Conservation (phyloP, 116 monocot species). For the Papilionanthe hybrid region DNA sequence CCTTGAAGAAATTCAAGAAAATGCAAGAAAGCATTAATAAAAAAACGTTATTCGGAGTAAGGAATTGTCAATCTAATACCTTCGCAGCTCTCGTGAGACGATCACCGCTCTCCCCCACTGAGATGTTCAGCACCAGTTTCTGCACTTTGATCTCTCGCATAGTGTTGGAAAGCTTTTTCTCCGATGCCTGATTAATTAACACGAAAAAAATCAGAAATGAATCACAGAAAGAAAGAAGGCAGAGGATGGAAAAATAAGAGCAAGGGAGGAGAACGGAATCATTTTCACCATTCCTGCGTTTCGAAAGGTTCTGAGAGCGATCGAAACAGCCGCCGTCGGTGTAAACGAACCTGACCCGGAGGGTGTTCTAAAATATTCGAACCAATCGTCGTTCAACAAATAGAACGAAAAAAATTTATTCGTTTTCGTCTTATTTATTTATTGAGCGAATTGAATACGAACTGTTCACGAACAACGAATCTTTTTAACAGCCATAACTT, state of each 20-base stretch:
- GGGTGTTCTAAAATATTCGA: too few relatives aligned
- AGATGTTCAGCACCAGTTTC: conserved; percentile 47
- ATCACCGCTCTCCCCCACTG: conserved; percentile 49
- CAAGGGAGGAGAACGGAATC: background rate
- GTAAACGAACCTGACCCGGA: too few relatives aligned
- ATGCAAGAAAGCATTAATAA: too few relatives aligned
- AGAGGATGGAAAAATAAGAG: background rate
- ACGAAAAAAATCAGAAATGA: background rate
- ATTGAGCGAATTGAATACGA: too few relatives aligned
- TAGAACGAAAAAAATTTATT: too few relatives aligned
- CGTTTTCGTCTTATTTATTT: too few relatives aligned
- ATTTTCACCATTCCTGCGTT: background rate
- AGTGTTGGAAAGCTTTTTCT: conserved; percentile 42
- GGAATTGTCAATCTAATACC: conserved; percentile 5
- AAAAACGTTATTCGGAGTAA: background rate
- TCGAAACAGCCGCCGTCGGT: background rate
- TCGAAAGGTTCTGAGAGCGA: background rate
- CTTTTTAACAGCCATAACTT: too few relatives aligned
- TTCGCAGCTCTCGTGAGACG: conserved; percentile 42
- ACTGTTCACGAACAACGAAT: too few relatives aligned
- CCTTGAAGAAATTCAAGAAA: background rate
- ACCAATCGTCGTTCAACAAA: too few relatives aligned
- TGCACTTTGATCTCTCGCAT: conserved; percentile 52
- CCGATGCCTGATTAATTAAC: conserved; percentile 21
- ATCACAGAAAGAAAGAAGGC: background rate